Evolutionary conservation across 441 rosid genomes (phyloP), one percentile per base, ranked within the genome.

Genomic region (Heliophila coronopifolia): DNA sequence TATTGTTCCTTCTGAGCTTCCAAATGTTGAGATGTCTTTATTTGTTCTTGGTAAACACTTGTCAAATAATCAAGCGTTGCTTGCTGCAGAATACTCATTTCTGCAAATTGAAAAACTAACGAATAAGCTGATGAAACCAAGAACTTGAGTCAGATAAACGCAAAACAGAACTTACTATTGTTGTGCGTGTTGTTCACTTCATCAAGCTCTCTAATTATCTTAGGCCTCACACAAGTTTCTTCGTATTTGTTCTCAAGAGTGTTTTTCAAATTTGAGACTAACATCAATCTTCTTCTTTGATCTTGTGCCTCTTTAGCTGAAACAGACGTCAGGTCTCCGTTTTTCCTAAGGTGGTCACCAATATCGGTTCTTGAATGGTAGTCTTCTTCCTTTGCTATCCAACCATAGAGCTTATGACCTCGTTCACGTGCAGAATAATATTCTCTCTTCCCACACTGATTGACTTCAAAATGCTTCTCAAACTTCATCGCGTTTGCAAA

Each of bases 331-430:
- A 87, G 34, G 48, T 82, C 86, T 23, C 88, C 84, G 6, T 77
- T 59, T 26, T 22, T 75, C 12, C 64, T 66, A 30, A 87, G 78
- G 58, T 72, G 39, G 2, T 64, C 55, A 56, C 86, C 84, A 19
- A 81, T 2, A 7, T 61, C 9, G 14, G 59, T 47, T 23, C 9
- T 44, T 3, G 76, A 69, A 41, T 59, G 0, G 61, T 41, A 88
- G 52, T 88, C 94, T 15, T 66, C 76, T 8, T 61, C 73, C 18
- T 75, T 50, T 7, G 95, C 95, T 40, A 85, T 39, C 97, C 97
- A 85, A 18, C 86, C 95, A 66, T 71, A 85, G 25, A 73, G 34
- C 14, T 58, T 68, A 49, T 68, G 62, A 20, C 80, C 79, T 42
- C 38, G 57, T 20, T 54, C 15, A 15, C 43, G 54, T 0, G 48